phyloP scores from a whole-genome alignment of 345 rosid genomes.

The Populus alba region DNA sequence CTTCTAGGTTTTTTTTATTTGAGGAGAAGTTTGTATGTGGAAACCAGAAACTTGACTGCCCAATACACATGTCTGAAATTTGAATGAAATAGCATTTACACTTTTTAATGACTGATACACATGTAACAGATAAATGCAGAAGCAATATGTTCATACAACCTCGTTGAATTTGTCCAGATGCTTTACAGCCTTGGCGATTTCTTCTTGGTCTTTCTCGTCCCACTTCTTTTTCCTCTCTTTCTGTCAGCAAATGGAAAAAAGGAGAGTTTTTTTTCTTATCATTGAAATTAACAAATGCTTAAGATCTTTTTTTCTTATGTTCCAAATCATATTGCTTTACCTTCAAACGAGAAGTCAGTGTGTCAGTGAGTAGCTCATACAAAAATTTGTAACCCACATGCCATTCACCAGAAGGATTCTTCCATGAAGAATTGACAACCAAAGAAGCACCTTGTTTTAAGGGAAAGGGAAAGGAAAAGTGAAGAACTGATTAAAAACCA shows the following conservation, averaged over 20 bases:
- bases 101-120: not conserved
- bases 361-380: constrained; percentile 65
- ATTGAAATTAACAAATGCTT: not conserved
- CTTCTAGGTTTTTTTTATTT: not conserved
- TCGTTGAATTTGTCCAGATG: constrained; percentile 69
- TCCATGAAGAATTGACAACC: constrained; percentile 78
- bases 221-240: constrained; percentile 79
- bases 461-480: no score
- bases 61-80: not conserved
- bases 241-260: constrained; percentile 29
- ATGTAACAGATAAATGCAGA: not conserved
- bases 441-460: constrained; percentile 52
- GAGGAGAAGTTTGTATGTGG: not conserved
- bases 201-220: constrained; percentile 90
- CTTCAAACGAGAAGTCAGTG: constrained; percentile 78
- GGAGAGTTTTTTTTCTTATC: not conserved
- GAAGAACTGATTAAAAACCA: no score
- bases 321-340: constrained; percentile 24
- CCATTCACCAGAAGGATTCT: constrained; percentile 93
- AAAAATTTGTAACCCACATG: constrained; percentile 88
- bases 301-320: not conserved
- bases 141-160: constrained; percentile 44
- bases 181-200: constrained; percentile 74
- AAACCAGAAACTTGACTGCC: not conserved
- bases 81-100: not conserved